Base-by-base conservation (phyloP, 306 rosid genomes). In the Astragalus glycyphyllos region DNA sequence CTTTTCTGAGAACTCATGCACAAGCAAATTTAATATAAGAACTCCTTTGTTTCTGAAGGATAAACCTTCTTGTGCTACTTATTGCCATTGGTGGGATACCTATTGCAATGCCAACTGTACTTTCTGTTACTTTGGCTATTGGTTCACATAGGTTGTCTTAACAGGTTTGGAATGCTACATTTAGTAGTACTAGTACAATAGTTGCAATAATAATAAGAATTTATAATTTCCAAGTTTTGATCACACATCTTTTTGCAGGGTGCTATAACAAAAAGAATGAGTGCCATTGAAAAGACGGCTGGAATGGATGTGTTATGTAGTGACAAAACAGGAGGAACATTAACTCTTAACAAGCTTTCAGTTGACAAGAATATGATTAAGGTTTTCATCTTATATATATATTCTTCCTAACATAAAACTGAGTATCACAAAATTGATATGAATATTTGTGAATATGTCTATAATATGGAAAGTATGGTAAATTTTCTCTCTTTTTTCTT, bases 71-170 rank as follows among this genome's bases (percentile, higher is more conserved):
- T 5, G 96, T 89, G n/a, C 79, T 89, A 9, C 86, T 89, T 4
- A 87, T 89, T n/a, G n/a, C n/a, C n/a, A n/a, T n/a, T 14, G 96
- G 92, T 4, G 96, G 96, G 8, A 89, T 89, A 60, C 96, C 96
- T 44, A 89, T 89, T 77, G 96, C 96, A 3, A 89, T 89, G 92
- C 96, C 96, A 75, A 85, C 96, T 62, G 96, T 87, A 65, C 96
- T 89, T 77, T 89, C 96, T 23, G 96, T 89, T 16, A 89, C 96
- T 49, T 87, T 89, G 96, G 92, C 96, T 6, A 87, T 87, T 56
- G 92, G 96, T 61, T 81, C 92, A 29, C 90, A 89, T 41, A 75
- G 71, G 50, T 69, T 89, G 65, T 79, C 91, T 53, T 86, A 84
- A 34, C 89, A 88, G 90, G 94, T 80, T 74, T 42, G 83, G 13